A percentile compares a stretch with the other conserved stretches of the same genome.
phyloP scores from a whole-genome alignment of 306 rosid genomes.

The Medicago lupulina region DNA sequence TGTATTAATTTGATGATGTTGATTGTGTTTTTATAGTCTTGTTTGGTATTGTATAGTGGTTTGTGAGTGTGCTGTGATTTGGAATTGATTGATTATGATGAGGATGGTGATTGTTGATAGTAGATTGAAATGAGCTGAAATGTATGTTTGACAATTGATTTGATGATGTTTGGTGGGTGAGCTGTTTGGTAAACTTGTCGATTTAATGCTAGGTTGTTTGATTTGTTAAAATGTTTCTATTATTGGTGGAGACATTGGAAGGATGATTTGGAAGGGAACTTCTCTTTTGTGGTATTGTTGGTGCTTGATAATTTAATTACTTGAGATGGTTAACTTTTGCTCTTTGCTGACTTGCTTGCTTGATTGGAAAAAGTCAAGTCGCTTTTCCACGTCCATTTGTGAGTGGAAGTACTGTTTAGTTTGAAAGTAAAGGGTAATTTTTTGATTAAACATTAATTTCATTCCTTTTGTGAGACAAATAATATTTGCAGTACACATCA shows the following conservation, averaged over 20 bases:
- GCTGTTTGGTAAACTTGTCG: conserved; percentile 5
- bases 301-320: conserved; percentile 36
- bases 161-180: conserved; percentile 25
- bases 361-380: conserved; percentile 8
- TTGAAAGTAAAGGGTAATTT: conserved; percentile 10
- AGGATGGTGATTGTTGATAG: conserved; percentile 25
- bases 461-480: conserved; percentile 28
- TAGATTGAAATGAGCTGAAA: conserved; percentile 1
- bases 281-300: conserved; percentile 38
- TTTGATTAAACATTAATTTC: conserved; percentile 24
- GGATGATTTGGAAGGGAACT: conserved; percentile 28
- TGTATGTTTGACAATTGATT: conserved; percentile 5
- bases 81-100: conserved; percentile 27
- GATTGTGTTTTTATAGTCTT: background rate
- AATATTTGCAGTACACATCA: conserved; percentile 10
- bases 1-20: conserved; percentile 4
- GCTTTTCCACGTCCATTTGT: conserved; percentile 24
- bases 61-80: background rate
- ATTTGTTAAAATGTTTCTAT: conserved; percentile 32
- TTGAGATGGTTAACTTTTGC: conserved; percentile 33
- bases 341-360: background rate
- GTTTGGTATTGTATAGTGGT: conserved; percentile 30
- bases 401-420: conserved; percentile 33
- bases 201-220: conserved; percentile 27
- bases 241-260: conserved; percentile 2